Evolutionary conservation across 257 asterid species (phyloP), one percentile per base, ranked within the genome.

Genomic region (Voacanga thouarsii): DNA sequence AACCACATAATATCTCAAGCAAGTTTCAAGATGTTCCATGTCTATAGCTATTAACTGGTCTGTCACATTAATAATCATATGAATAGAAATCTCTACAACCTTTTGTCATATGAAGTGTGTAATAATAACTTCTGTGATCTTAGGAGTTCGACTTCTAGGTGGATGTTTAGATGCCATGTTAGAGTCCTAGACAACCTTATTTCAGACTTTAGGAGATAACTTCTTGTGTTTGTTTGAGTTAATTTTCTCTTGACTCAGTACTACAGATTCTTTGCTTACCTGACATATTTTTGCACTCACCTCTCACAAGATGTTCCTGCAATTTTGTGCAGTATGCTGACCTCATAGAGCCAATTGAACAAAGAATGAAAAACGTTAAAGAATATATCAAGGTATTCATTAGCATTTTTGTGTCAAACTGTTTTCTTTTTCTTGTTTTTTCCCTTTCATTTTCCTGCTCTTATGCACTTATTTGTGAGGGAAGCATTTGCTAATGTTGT

Each of bases 281-380:
- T 61, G 19, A 61, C 16, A 14, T 26, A 2, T 15, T 75, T 63
- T 33, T 12, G 19, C 67, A 33, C 51, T 57, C 45, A 60, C 19
- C 75, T 77, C 71, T 77, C 77, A 61, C 33, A 55, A 63, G 63
- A 74, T 72, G 19, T 33, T 70, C 78, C 41, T 64, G 72, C 70
- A 47, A 53, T 50, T 19, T 65, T 80, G 74, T 82, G 91, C 96
- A 95, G 99, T 92, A 82, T 80, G 51, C 91, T 49, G 70, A 87
- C 75, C 85, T 95, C 74, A 95, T 95, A 77, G 86, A 91, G 90
- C 89, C 99, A 30, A 82, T 88, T 80, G 92, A 89, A 47, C 88
- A 80, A 75, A 87, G 99, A 86, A 88, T 84, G 89, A 84, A 84
- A 78, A 86, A 88, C 69, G 98, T 95, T 77, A 85, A 89, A 84